Evolutionary conservation across 169 alveolate species (phyloP).

Genomic region (Plasmodium adleri): DNA sequence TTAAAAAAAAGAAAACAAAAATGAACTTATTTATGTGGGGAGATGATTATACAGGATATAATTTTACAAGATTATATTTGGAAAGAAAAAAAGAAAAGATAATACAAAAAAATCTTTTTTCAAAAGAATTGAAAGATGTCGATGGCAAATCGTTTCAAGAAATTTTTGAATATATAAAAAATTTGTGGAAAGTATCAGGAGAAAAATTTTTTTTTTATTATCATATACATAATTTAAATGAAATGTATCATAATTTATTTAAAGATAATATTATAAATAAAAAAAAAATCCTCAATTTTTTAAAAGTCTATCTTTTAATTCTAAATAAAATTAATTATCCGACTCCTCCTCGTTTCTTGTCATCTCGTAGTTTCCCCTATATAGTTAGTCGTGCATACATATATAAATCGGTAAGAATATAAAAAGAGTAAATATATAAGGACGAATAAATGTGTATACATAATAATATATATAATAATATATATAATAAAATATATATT

Average conservation of each 20-base stretch:
- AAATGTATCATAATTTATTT: slow-evolving; percentile 50
- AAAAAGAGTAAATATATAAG: neutral
- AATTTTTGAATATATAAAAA: slow-evolving; percentile 44
- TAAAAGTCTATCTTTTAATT: slow-evolving; percentile 29
- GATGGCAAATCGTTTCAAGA: slow-evolving; percentile 53
- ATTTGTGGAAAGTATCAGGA: slow-evolving; percentile 21
- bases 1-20: neutral
- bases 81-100: slow-evolving; percentile 23
- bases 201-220: slow-evolving; percentile 56
- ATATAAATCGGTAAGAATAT: slow-evolving; percentile 49
- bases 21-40: no score
- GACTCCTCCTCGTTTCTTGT: slow-evolving; percentile 66
- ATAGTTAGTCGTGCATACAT: slow-evolving; percentile 45
- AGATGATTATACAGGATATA: slow-evolving; percentile 7
- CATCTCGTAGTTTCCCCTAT: slow-evolving; percentile 28
- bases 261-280: slow-evolving; percentile 57
- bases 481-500: neutral
- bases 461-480: neutral
- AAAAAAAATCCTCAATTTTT: slow-evolving; percentile 29
- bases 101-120: slow-evolving; percentile 17
- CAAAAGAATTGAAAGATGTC: slow-evolving; percentile 32
- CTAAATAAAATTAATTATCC: slow-evolving; percentile 48
- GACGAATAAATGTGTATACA: neutral
- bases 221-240: slow-evolving; percentile 55
- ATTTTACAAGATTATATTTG: slow-evolving; percentile 39